phyloP scores from a whole-genome alignment of 1,284 basidiomycete species.

The Vanrija sp. region DNA sequence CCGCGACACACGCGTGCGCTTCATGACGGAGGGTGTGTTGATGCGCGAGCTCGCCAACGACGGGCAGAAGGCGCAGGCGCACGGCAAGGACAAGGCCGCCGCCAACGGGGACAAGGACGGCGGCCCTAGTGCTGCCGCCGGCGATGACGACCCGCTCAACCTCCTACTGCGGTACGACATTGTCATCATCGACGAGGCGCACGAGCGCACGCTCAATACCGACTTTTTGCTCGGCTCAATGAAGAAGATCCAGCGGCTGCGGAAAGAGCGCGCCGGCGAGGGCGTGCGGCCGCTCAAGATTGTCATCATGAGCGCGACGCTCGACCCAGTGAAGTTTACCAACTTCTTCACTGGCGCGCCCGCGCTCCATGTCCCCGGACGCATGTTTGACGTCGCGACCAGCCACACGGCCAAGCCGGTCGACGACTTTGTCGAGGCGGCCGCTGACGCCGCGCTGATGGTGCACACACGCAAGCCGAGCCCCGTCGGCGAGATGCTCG shows the following conservation, averaged over 20 bases:
- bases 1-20: conserved; percentile 72
- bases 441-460: conserved; percentile 83
- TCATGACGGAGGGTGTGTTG: conserved; percentile 95
- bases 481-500: conserved; percentile 72
- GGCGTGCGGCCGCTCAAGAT: conserved; percentile 63
- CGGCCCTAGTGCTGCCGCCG: not conserved
- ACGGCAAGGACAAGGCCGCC: not conserved
- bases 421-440: conserved; percentile 82
- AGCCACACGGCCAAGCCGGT: conserved; percentile 68
- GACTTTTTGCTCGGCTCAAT: conserved; percentile 90
- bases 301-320: conserved; percentile 94
- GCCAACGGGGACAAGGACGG: not conserved
- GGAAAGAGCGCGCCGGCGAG: conserved; percentile 56
- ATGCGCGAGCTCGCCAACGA: conserved; percentile 56
- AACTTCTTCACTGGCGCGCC: conserved; percentile 78
- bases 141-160: conserved; percentile 19
- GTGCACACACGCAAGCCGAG: conserved; percentile 74
- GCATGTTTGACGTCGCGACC: conserved; percentile 87
- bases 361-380: conserved; percentile 84
- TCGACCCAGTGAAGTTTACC: conserved; percentile 92
- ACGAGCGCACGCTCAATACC: conserved; percentile 90
- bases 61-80: not conserved
- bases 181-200: conserved; percentile 93
- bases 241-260: conserved; percentile 73
- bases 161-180: conserved; percentile 81